These are phyloP conservation scores for Colletotrichum sansevieriae DNA, from an alignment of 2,329 filamentous ascomycete species.

Conservation along the genomic window DNA sequence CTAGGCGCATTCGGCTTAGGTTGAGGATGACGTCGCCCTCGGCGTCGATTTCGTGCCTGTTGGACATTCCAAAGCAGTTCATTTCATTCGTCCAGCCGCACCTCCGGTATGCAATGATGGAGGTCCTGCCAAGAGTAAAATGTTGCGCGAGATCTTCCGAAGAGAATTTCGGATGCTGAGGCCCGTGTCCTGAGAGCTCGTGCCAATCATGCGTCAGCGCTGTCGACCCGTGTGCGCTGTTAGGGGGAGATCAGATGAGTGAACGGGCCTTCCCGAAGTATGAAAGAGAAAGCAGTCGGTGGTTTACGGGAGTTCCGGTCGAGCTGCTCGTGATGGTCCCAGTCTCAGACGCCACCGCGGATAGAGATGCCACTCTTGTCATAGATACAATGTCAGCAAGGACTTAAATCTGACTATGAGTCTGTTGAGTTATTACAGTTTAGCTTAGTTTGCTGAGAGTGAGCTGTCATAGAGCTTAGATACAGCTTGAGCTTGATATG, in stretches of 20 bases:
- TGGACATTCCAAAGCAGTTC: constrained; percentile 15
- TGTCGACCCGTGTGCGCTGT: neutral
- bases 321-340: too few species aligned
- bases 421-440: too few species aligned
- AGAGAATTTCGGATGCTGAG: neutral
- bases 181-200: neutral
- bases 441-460: too few species aligned
- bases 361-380: too few species aligned
- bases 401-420: too few species aligned
- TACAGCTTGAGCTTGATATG: too few species aligned
- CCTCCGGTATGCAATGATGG: too few species aligned
- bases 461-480: too few species aligned
- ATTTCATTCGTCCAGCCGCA: neutral
- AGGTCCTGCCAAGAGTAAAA: too few species aligned
- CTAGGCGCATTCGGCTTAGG: neutral
- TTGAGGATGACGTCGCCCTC: constrained; percentile 43
- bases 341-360: too few species aligned
- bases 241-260: neutral
- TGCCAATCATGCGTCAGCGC: neutral
- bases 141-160: neutral
- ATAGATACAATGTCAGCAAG: too few species aligned
- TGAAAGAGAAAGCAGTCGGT: neutral
- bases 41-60: constrained; percentile 23
- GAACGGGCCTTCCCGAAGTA: constrained; percentile 5
- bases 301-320: constrained; percentile 5